These are phyloP conservation scores for Phytophthora megakarya DNA, from an alignment of 352 stramenopile species.

Conservation along the genomic window DNA sequence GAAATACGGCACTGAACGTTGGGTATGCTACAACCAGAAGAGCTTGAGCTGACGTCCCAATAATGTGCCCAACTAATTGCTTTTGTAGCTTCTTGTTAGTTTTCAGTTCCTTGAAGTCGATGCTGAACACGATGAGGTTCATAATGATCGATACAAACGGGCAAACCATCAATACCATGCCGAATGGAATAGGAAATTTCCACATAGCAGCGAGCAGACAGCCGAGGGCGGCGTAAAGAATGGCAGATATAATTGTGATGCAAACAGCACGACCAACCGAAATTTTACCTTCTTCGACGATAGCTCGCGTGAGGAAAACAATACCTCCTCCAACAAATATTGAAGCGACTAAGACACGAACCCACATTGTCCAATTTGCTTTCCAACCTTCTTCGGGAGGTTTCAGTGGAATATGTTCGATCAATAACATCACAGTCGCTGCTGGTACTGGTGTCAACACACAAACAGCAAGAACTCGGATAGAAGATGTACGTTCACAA, in stretches of 20 bases:
- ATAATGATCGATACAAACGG: constrained; percentile 28
- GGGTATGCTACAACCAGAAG: constrained; percentile 34
- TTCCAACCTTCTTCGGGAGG: constrained; percentile 17
- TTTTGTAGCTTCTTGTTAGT: constrained; percentile 22
- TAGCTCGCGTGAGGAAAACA: constrained; percentile 10
- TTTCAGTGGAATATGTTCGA: constrained; percentile 24
- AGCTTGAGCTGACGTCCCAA: constrained; percentile 17
- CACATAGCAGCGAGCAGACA: constrained; percentile 22
- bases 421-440: constrained; percentile 12
- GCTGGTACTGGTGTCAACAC: constrained; percentile 19
- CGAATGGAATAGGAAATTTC: constrained; percentile 39
- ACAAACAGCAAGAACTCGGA: constrained; percentile 14
- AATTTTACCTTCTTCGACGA: constrained; percentile 18
- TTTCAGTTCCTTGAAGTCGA: constrained; percentile 4
- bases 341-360: constrained; percentile 19
- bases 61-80: constrained; percentile 17
- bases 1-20: constrained; percentile 32
- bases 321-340: constrained; percentile 22
- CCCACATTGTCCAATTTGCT: constrained; percentile 13
- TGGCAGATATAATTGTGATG: constrained; percentile 17
- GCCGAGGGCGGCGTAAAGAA: constrained; percentile 12
- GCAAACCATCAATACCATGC: constrained; percentile 18
- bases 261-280: background rate
- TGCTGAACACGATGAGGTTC: constrained; percentile 18
- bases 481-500: constrained; percentile 4